Evolutionary conservation across 192 early-diverging fungal species (phyloP).

Genomic region (Umbelopsis sp.): DNA sequence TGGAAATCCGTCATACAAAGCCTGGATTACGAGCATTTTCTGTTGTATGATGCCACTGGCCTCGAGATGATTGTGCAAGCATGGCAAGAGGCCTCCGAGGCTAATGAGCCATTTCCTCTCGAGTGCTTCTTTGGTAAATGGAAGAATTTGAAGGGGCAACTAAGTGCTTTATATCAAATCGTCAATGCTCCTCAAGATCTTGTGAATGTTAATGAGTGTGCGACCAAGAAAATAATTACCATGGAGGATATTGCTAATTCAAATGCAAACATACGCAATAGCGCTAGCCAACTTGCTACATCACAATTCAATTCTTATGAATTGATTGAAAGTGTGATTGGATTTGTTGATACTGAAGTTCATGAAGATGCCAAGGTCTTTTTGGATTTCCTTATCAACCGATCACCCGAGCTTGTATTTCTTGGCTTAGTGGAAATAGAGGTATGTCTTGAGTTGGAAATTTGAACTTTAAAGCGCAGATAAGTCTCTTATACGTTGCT

Average conservation of each 20-base stretch:
- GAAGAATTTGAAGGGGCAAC: conserved; percentile 70
- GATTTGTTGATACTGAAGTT: conserved; percentile 57
- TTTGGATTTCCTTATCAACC: conserved; percentile 60
- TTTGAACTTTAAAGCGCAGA: neutral
- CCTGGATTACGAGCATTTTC: conserved; percentile 68
- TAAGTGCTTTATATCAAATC: conserved; percentile 68
- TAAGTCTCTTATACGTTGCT: neutral
- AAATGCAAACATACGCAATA: conserved; percentile 44
- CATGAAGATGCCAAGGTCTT: conserved; percentile 66
- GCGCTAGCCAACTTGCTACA: conserved; percentile 51
- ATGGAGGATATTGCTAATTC: conserved; percentile 55
- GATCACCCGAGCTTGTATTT: conserved; percentile 74
- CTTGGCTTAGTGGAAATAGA: conserved; percentile 71
- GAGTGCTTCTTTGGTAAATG: conserved; percentile 73
- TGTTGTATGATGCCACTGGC: conserved; percentile 55
- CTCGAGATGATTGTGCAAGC: conserved; percentile 65
- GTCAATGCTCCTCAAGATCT: conserved; percentile 59
- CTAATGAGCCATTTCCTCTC: conserved; percentile 65
- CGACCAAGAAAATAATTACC: conserved; percentile 56
- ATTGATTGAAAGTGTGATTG: conserved; percentile 66
- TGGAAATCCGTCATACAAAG: conserved; percentile 65
- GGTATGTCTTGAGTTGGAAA: conserved; percentile 34
- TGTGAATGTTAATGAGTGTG: conserved; percentile 57
- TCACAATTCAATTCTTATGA: conserved; percentile 73
- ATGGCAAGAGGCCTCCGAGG: conserved; percentile 46